A percentile compares a stretch with the other conserved stretches of the same genome.
Conservation (phyloP, 495 filamentous ascomycete genomes). For the Xylaria acuta region DNA sequence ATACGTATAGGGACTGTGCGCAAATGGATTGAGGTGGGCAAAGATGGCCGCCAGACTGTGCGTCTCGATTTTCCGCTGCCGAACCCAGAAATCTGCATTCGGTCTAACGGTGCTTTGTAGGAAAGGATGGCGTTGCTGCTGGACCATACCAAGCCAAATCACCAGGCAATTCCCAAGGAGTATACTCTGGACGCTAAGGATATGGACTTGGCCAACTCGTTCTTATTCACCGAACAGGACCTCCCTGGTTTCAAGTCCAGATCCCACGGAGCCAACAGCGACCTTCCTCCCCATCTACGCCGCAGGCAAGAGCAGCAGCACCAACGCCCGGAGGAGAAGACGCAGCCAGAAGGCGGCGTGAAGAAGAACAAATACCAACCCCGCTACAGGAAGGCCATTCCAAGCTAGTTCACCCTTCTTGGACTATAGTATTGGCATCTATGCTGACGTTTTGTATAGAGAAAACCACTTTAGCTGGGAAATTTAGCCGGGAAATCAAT, state of each 20-base stretch:
- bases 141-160: constrained; percentile 57
- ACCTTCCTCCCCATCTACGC: constrained; percentile 58
- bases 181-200: constrained; percentile 77
- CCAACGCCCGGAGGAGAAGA: constrained; percentile 41
- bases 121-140: constrained; percentile 51
- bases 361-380: constrained; percentile 67
- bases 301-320: constrained; percentile 45
- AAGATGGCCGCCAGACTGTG: constrained; percentile 61
- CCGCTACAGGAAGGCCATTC: constrained; percentile 78
- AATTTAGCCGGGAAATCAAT: constrained; percentile 75
- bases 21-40: constrained; percentile 57
- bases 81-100: neutral
- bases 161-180: constrained; percentile 76
- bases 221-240: constrained; percentile 90
- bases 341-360: constrained; percentile 47
- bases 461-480: constrained; percentile 78
- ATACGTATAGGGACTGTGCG: constrained; percentile 78
- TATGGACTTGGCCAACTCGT: constrained; percentile 74
- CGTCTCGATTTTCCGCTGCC: constrained; percentile 15
- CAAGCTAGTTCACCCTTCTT: constrained; percentile 63
- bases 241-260: constrained; percentile 76
- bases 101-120: constrained; percentile 34
- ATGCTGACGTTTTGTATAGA: constrained; percentile 56
- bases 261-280: constrained; percentile 56
- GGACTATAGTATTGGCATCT: constrained; percentile 6